A percentile compares a stretch with the other conserved stretches of the same genome.
These are phyloP conservation scores for Imleria badia DNA, from an alignment of 768 basidiomycete genomes.

Conservation along the genomic window DNA sequence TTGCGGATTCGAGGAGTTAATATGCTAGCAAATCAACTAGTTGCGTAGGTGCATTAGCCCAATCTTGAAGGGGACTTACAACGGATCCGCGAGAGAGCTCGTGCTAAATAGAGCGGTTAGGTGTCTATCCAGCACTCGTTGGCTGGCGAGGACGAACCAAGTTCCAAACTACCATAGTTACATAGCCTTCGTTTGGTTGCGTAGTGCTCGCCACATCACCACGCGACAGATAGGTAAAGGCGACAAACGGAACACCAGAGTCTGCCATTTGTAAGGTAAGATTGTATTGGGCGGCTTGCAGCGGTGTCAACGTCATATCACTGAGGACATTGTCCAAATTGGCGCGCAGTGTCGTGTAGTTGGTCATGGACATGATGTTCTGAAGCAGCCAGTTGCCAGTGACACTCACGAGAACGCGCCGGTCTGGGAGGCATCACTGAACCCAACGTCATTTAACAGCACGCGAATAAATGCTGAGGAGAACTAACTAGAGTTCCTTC, in stretches of 20 bases:
- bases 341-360: neutral
- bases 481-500: no score
- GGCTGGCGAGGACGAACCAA: neutral
- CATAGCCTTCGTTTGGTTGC: neutral
- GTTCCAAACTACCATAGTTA: neutral
- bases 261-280: no score
- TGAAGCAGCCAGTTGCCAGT: no score
- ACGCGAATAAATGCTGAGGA: neutral
- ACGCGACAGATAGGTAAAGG: neutral
- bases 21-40: no score
- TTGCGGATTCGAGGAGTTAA: no score
- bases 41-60: no score
- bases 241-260: neutral
- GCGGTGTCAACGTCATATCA: no score
- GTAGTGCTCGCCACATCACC: neutral
- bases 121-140: neutral
- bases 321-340: neutral
- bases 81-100: slow-evolving; percentile 1
- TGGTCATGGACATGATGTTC: no score
- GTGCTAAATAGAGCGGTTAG: neutral
- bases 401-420: neutral
- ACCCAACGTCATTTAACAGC: neutral
- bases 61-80: no score
- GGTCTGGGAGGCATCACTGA: neutral
- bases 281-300: no score